A percentile compares a stretch with the other conserved stretches of the same genome.
Conservation (phyloP, 176 grass and related monocot genomes). For the Musa itinerans region DNA sequence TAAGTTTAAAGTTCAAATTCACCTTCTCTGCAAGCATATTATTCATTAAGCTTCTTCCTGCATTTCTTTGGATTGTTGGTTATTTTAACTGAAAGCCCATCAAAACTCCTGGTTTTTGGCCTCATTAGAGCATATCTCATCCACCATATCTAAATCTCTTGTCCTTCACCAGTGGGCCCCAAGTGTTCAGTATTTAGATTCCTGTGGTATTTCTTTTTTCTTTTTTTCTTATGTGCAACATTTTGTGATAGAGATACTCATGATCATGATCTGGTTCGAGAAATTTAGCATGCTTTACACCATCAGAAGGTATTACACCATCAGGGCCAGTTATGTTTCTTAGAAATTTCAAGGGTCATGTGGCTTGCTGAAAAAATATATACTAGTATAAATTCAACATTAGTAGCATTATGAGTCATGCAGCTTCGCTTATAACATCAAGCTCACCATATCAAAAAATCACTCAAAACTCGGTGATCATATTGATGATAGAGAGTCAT, state of each 20-base stretch:
- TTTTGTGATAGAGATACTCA: not conserved
- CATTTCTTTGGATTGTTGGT: not conserved
- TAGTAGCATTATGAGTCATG: too few species aligned
- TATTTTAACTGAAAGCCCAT: too few species aligned
- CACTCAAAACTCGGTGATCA: too few species aligned
- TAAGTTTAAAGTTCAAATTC: not conserved
- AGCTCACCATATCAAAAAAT: too few species aligned
- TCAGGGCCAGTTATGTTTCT: not conserved
- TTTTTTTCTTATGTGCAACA: not conserved
- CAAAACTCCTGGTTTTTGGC: too few species aligned
- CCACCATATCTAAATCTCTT: not conserved
- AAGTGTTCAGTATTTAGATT: not conserved
- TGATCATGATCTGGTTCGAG: not conserved
- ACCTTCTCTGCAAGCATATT: not conserved
- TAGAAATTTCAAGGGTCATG: not conserved
- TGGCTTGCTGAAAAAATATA: not conserved
- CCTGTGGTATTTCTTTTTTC: not conserved
- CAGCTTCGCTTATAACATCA: too few species aligned
- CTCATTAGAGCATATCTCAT: not conserved
- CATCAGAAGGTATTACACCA: not conserved
- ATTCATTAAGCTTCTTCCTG: not conserved
- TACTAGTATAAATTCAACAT: too few species aligned
- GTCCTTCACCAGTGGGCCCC: not conserved
- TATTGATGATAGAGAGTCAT: not conserved
- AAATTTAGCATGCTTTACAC: not conserved